A percentile compares a stretch with the other conserved stretches of the same genome.
These are phyloP conservation scores for Jimgerdemannia lactiflua DNA, from an alignment of 192 early-diverging fungal species.

Conservation along the genomic window DNA sequence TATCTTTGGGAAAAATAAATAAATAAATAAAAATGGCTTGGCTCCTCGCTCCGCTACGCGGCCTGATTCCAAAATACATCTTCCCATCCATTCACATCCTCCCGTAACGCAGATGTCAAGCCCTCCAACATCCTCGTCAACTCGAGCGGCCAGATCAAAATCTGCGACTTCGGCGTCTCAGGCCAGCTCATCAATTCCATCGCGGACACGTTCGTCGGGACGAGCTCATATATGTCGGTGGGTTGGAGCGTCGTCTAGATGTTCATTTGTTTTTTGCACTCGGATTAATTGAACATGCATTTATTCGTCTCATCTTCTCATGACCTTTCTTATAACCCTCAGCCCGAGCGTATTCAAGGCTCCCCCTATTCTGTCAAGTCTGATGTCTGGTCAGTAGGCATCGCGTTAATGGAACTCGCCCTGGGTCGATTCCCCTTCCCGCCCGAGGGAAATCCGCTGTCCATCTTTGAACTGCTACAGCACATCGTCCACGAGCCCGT, in stretches of 20 bases:
- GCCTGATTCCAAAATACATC: neutral
- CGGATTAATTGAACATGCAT: too few relatives aligned
- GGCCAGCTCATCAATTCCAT: slow-evolving; percentile 84
- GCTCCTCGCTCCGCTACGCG: too few relatives aligned
- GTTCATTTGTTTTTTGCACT: neutral
- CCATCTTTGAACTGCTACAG: slow-evolving; percentile 93
- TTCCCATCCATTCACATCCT: neutral
- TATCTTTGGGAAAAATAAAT: too few relatives aligned
- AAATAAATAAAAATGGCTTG: too few relatives aligned
- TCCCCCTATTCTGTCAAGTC: slow-evolving; percentile 79
- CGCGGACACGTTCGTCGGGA: slow-evolving; percentile 87
- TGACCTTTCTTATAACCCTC: slow-evolving; percentile 25
- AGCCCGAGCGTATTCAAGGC: slow-evolving; percentile 78
- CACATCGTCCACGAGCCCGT: slow-evolving; percentile 88
- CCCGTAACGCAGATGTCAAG: slow-evolving; percentile 63
- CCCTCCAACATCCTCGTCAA: slow-evolving; percentile 86
- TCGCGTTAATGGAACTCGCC: slow-evolving; percentile 81
- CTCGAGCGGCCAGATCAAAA: slow-evolving; percentile 76
- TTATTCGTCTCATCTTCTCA: too few relatives aligned
- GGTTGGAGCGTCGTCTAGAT: too few relatives aligned
- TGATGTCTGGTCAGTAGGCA: slow-evolving; percentile 84
- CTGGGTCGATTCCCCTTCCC: slow-evolving; percentile 74
- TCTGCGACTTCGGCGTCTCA: slow-evolving; percentile 92
- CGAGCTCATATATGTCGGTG: slow-evolving; percentile 81
- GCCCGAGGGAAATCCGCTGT: slow-evolving; percentile 63